A percentile compares a stretch with the other conserved stretches of the same genome.
Conservation (phyloP, 1,284 basidiomycete species). For the Moesziomyces sp. region DNA sequence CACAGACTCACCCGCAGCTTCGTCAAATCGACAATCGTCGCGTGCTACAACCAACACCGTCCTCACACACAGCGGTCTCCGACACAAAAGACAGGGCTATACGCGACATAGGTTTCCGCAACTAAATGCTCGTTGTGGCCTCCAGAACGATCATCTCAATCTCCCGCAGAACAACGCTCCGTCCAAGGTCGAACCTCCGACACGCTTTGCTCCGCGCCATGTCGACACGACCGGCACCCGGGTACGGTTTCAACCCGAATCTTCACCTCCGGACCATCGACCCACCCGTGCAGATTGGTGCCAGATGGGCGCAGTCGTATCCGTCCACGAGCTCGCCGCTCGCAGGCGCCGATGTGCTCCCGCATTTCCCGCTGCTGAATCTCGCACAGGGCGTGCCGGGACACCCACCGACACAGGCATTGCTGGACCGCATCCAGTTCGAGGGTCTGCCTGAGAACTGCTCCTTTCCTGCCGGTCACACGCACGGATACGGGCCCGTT, state of each 20-base stretch:
- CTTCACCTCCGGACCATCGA: slow-evolving; percentile 37
- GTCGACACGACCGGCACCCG: slow-evolving; percentile 15
- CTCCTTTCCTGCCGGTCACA: slow-evolving; percentile 30
- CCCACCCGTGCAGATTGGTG: slow-evolving; percentile 48
- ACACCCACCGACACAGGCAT: slow-evolving; percentile 32
- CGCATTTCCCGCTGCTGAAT: slow-evolving; percentile 47
- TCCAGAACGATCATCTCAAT: not conserved
- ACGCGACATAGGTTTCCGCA: not conserved
- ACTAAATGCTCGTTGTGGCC: not conserved
- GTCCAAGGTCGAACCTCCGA: not conserved
- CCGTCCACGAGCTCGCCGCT: slow-evolving; percentile 32
- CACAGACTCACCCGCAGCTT: not conserved
- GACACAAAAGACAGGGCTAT: too few species aligned
- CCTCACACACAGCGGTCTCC: not conserved
- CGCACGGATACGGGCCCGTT: slow-evolving; percentile 76
- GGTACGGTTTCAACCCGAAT: slow-evolving; percentile 41
- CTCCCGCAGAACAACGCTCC: slow-evolving; percentile 12
- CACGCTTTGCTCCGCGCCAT: slow-evolving; percentile 7
- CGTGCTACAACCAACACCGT: not conserved
- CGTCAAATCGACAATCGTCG: too few species aligned
- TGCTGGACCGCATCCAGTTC: slow-evolving; percentile 41
- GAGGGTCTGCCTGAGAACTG: slow-evolving; percentile 26
- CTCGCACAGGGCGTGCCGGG: slow-evolving; percentile 61
- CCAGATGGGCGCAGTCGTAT: slow-evolving; percentile 45
- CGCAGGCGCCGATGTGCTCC: slow-evolving; percentile 13